Base-by-base conservation (phyloP, 2,329 filamentous ascomycete species). In the Clonostachys rosea region DNA sequence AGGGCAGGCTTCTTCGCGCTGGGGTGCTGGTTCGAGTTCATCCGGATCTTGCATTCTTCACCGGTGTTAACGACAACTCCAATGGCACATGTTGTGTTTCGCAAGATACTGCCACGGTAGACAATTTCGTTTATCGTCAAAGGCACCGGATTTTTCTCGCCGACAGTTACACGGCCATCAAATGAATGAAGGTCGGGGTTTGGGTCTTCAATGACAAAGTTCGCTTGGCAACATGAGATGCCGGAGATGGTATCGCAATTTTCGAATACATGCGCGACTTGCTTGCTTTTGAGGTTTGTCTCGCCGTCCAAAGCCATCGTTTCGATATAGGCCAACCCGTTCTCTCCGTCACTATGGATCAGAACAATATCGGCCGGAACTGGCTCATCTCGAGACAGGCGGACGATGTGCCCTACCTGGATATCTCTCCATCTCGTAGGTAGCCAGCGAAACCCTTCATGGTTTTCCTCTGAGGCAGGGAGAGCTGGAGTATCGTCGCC, bases 21-120 rank as follows among this genome's bases (percentile, higher is more conserved):
- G 10, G 89, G 89, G 54, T 92, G 90, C 60, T 91, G 90, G 64
- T 90, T 95, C 44, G 90, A 86, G 59, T 95, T 95, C 87, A 94
- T 91, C 42, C 90, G 86, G 49, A 95, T 91, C 64, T 94, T 95
- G 69, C 88, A 95, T 63, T 95, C 90, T 62, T 95, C 89, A 34
- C 89, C 89, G 0, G 87, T 91, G 66, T 96, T 96, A 54, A 96
- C 84, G 34, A 95, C 87, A 58, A 96, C 52, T 2, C 90, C 91
- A 42, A 89, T 72, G 5, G 83, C 86, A 51, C 76, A 74, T 6
- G 75, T 73, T 0, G 91, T 96, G 60, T 96, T 96, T 45, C 91
- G 79, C 47, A 96, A 64, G 5, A 91, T 80, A 57, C 89, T 94
- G 39, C 91, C 91, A 43, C 91, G 85, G 63, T 95, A 95, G 6